Conservation (phyloP, 169 alveolate genomes). For the Perkinsus chesapeaki region DNA sequence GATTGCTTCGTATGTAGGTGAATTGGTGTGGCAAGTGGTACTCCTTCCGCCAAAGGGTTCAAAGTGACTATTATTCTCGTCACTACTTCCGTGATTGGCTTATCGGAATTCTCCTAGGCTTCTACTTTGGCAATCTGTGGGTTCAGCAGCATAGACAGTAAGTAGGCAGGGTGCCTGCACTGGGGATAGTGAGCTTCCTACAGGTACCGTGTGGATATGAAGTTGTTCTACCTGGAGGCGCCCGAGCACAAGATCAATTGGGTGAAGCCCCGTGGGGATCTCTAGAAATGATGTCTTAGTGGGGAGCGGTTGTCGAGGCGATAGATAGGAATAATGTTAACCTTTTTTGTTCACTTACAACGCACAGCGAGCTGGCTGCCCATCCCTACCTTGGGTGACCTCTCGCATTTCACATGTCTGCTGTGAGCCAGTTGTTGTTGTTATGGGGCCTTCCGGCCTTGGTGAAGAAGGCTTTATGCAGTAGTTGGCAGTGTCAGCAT, state of each 20-base stretch:
- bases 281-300: slow-evolving; percentile 1
- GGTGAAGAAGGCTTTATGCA: no score
- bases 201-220: slow-evolving; percentile 52
- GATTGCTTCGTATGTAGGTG: neutral
- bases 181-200: neutral
- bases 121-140: slow-evolving; percentile 4
- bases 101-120: slow-evolving; percentile 46
- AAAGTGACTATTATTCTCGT: slow-evolving; percentile 56
- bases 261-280: slow-evolving; percentile 80
- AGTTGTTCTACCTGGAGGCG: slow-evolving; percentile 73
- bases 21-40: slow-evolving; percentile 75
- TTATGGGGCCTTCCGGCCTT: no score
- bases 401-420: no score
- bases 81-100: slow-evolving; percentile 56
- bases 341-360: neutral
- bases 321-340: no score
- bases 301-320: neutral
- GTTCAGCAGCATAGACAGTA: slow-evolving; percentile 29
- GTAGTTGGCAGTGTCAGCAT: no score
- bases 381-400: neutral
- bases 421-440: neutral
- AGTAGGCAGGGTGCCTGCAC: neutral
- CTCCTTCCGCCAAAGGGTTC: slow-evolving; percentile 64
- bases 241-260: slow-evolving; percentile 79
- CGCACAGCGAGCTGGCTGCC: neutral